Evolutionary conservation across 257 asterid genomes (phyloP).

Genomic region (Vinca minor): DNA sequence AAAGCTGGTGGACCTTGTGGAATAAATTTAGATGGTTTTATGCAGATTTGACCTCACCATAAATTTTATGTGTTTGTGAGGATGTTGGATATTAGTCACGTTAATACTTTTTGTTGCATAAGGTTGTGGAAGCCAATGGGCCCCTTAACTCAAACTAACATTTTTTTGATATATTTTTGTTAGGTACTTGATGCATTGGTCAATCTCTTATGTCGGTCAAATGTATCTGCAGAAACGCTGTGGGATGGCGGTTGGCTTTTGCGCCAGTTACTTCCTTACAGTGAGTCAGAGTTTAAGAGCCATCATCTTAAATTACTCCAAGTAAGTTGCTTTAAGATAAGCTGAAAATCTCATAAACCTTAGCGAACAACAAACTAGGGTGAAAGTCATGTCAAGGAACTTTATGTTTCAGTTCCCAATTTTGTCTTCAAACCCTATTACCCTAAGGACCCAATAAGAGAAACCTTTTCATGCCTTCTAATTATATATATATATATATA

Average conservation of each 20-base stretch:
- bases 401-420: not conserved
- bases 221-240: conserved; percentile 83
- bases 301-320: conserved; percentile 60
- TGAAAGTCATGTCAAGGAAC: not conserved
- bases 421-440: not conserved
- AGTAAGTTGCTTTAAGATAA: conserved; percentile 40
- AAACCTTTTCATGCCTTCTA: not conserved
- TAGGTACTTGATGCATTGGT: conserved; percentile 96
- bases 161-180: conserved; percentile 16
- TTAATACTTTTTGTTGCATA: not conserved
- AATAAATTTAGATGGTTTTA: not conserved
- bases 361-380: not conserved
- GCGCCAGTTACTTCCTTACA: conserved; percentile 90
- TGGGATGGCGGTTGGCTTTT: conserved; percentile 99
- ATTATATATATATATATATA: too few relatives aligned
- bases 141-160: not conserved
- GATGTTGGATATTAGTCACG: not conserved
- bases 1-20: not conserved
- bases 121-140: not conserved
- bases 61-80: not conserved
- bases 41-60: not conserved
- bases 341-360: not conserved
- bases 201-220: conserved; percentile 84
- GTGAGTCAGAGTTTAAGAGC: conserved; percentile 66
- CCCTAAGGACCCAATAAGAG: not conserved